Evolutionary conservation across 2,329 filamentous ascomycete species (phyloP).

Genomic region (Fusarium coffeatum): DNA sequence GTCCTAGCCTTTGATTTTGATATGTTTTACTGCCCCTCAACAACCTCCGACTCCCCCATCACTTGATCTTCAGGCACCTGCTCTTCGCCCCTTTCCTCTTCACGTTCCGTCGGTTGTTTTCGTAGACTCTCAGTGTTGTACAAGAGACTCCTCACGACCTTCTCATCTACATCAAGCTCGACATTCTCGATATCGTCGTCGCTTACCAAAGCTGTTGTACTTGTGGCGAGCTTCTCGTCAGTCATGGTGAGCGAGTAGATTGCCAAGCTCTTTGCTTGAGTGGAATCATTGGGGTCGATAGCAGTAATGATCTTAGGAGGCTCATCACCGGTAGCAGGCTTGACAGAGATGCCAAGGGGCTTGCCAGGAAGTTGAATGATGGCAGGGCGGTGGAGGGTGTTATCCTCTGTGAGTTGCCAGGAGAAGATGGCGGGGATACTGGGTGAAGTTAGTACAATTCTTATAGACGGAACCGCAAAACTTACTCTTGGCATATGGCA

Average conservation of each 20-base stretch:
- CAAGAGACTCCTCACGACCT: constrained; percentile 57
- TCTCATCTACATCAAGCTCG: constrained; percentile 51
- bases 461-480: not conserved
- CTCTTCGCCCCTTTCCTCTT: constrained; percentile 42
- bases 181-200: constrained; percentile 43
- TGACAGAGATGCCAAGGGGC: constrained; percentile 65
- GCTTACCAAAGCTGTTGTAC: constrained; percentile 42
- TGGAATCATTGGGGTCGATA: constrained; percentile 52
- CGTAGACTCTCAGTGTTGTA: constrained; percentile 62
- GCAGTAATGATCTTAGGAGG: constrained; percentile 54
- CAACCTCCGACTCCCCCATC: constrained; percentile 14
- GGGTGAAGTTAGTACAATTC: constrained; percentile 32
- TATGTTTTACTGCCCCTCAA: not conserved
- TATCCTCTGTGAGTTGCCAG: constrained; percentile 65
- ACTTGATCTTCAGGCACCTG: constrained; percentile 22
- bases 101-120: constrained; percentile 53
- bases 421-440: constrained; percentile 73
- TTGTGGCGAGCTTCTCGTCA: constrained; percentile 49
- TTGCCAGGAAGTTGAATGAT: constrained; percentile 71
- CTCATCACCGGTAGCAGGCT: constrained; percentile 36
- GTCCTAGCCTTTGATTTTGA: not conserved
- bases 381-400: constrained; percentile 60
- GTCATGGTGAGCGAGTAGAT: constrained; percentile 49
- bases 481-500: constrained; percentile 69
- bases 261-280: constrained; percentile 48